A percentile compares a stretch with the other conserved stretches of the same genome.
Conservation (phyloP, 164 flowering plant species). For the Annona cherimola region DNA sequence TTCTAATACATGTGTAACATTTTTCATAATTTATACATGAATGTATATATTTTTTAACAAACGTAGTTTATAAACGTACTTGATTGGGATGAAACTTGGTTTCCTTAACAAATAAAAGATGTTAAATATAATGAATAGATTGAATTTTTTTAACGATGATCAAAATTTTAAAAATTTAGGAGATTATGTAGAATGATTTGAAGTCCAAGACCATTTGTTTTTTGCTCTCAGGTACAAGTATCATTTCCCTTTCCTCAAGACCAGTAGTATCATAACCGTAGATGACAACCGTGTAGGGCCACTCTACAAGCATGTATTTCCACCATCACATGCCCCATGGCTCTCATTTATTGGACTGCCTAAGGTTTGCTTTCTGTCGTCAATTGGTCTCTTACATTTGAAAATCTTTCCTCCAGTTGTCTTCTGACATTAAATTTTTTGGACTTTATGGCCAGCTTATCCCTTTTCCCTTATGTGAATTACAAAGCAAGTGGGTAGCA, state of each 20-base stretch:
- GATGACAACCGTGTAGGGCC: constrained; percentile 89
- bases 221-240: constrained; percentile 58
- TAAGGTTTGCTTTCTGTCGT: constrained; percentile 41
- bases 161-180: too few relatives aligned
- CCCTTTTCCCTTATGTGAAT: constrained; percentile 67
- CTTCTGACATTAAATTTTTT: not conserved
- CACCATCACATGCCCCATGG: constrained; percentile 70
- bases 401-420: not conserved
- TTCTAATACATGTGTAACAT: too few relatives aligned
- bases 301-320: constrained; percentile 76
- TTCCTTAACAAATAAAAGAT: too few relatives aligned
- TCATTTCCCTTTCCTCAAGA: constrained; percentile 77
- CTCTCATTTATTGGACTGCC: constrained; percentile 87
- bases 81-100: too few relatives aligned
- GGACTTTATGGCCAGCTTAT: constrained; percentile 32
- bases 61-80: too few relatives aligned
- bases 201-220: not conserved
- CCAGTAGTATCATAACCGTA: constrained; percentile 47
- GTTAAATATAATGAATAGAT: too few relatives aligned
- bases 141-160: too few relatives aligned
- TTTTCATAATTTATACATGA: too few relatives aligned
- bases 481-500: constrained; percentile 88
- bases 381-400: not conserved
- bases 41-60: too few relatives aligned
- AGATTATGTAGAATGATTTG: not conserved